A percentile compares a stretch with the other conserved stretches of the same genome.
Conservation (phyloP, 1,284 basidiomycete genomes). For the Cryptococcus sp. region DNA sequence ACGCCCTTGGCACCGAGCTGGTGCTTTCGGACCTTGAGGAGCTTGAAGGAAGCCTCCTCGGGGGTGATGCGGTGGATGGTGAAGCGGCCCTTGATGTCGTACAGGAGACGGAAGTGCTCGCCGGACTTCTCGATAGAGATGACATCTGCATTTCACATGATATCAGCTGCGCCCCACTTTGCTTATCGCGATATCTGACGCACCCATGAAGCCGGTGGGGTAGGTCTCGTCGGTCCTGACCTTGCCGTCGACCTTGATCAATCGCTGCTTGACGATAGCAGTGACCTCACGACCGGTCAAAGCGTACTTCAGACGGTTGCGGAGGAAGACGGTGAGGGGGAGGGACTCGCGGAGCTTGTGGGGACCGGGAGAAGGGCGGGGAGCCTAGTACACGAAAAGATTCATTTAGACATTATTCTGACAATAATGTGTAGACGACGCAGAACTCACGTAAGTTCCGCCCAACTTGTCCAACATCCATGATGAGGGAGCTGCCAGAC, state of each 20-base stretch:
- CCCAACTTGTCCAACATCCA: constrained; percentile 99
- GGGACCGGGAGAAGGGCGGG: constrained; percentile 94
- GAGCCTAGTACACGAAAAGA: constrained; percentile 63
- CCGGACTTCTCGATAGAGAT: constrained; percentile 97
- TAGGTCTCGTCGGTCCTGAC: constrained; percentile 97
- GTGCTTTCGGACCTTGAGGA: constrained; percentile 91
- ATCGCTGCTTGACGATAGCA: constrained; percentile 90
- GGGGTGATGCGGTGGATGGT: constrained; percentile 99
- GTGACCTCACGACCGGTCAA: constrained; percentile 95
- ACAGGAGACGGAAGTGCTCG: constrained; percentile 99
- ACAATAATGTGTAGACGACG: constrained; percentile 1
- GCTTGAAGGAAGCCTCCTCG: constrained; percentile 98
- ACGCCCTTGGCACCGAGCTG: constrained; percentile 93
- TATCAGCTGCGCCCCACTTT: constrained; percentile 1
- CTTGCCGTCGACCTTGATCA: constrained; percentile 99
- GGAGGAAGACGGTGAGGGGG: constrained; percentile 90
- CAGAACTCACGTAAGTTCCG: constrained; percentile 84
- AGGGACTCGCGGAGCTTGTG: constrained; percentile 99
- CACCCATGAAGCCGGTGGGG: constrained; percentile 97
- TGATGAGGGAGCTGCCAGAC: constrained; percentile 93
- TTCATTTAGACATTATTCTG: constrained; percentile 10
- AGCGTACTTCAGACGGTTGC: constrained; percentile 99
- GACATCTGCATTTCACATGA: constrained; percentile 65
- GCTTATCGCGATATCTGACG: constrained; percentile 34
- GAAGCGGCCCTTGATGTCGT: constrained; percentile 99